Percentiles rank a stretch among this genome's conserved stretches.
phyloP scores from a whole-genome alignment of 2,329 filamentous ascomycete species.

The Incumbomyces delicatus region DNA sequence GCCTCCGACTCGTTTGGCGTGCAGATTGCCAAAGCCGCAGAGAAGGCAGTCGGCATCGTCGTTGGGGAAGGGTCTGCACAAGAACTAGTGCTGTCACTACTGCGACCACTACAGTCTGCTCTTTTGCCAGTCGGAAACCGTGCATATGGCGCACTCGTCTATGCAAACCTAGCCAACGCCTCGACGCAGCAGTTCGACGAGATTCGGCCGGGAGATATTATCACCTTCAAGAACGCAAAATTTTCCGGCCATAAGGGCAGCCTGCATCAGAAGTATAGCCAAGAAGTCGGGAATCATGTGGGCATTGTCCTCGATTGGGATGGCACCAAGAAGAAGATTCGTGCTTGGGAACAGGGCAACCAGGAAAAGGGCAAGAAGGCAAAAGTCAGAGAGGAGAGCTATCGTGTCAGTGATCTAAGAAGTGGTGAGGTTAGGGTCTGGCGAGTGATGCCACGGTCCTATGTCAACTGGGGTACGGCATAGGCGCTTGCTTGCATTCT shows the following conservation, averaged over 20 bases:
- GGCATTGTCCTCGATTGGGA: conserved; percentile 94
- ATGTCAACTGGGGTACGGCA: conserved; percentile 70
- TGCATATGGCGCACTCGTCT: conserved; percentile 83
- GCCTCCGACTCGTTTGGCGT: conserved; percentile 73
- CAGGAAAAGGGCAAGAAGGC: conserved; percentile 91
- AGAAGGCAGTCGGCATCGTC: conserved; percentile 59
- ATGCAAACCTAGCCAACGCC: conserved; percentile 90
- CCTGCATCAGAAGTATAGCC: conserved; percentile 87
- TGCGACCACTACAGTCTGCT: conserved; percentile 59
- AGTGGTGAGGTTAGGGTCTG: conserved; percentile 96
- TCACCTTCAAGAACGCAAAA: conserved; percentile 82
- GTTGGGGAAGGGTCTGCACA: conserved; percentile 78
- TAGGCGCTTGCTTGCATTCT: too few relatives aligned
- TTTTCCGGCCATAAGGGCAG: conserved; percentile 93
- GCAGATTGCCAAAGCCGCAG: conserved; percentile 58
- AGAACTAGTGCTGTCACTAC: conserved; percentile 66
- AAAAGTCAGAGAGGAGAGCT: conserved; percentile 90
- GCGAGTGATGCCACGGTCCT: conserved; percentile 84
- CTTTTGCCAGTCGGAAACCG: conserved; percentile 78
- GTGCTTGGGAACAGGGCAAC: conserved; percentile 88
- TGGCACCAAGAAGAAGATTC: conserved; percentile 93
- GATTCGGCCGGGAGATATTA: conserved; percentile 85
- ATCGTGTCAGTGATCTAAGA: conserved; percentile 80
- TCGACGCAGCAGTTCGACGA: conserved; percentile 83
- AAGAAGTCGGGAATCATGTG: conserved; percentile 87